Conservation (phyloP, 768 basidiomycete species). For the Imleria badia region DNA sequence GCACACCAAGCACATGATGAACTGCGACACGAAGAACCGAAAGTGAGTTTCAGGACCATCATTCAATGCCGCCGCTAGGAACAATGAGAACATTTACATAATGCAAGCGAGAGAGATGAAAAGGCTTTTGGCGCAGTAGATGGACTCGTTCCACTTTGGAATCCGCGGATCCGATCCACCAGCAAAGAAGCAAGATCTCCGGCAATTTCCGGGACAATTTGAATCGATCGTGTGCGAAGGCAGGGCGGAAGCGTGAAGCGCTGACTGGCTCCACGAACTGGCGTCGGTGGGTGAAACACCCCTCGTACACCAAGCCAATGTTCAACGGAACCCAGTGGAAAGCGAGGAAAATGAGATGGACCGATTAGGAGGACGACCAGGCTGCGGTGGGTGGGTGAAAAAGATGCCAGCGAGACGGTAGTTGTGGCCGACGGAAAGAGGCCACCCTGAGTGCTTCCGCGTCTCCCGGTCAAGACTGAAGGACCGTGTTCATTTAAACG, state of each 20-base stretch:
- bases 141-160: conserved; percentile 55
- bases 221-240: conserved; percentile 61
- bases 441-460: too few species aligned
- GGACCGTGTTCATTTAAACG: too few species aligned
- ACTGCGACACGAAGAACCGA: conserved; percentile 61
- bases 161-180: conserved; percentile 69
- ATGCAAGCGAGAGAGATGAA: conserved; percentile 45
- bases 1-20: conserved; percentile 48
- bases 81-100: conserved; percentile 74
- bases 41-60: conserved; percentile 89
- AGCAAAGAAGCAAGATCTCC: conserved; percentile 69
- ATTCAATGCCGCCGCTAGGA: conserved; percentile 80
- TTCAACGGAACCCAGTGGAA: too few species aligned
- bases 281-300: too few species aligned
- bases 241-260: conserved; percentile 45
- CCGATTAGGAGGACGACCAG: too few species aligned
- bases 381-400: too few species aligned
- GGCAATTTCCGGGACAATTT: too few species aligned
- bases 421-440: conserved; percentile 39
- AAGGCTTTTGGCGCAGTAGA: conserved; percentile 14
- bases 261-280: too few species aligned
- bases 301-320: too few species aligned
- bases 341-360: too few species aligned
- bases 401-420: too few species aligned
- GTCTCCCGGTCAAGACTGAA: too few species aligned